Percentiles rank a stretch among this genome's conserved stretches.
Evolutionary conservation across 441 rosid genomes (phyloP).

Genomic region (Macaranga tanarius): DNA sequence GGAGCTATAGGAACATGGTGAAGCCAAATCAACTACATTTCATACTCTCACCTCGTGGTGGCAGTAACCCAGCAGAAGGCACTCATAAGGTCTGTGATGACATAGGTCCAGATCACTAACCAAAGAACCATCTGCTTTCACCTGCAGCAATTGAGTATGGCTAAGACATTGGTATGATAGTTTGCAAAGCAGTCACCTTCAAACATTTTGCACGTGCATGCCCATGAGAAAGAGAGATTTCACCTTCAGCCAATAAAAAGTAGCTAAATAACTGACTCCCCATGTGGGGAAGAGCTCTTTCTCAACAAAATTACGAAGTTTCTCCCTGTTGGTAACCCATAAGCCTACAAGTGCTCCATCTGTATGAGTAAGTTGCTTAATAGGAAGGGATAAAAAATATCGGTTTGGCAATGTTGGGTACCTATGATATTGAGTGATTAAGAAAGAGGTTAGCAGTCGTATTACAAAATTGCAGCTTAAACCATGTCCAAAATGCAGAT

Average conservation of each 20-base stretch:
- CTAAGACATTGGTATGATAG: constrained; percentile 17
- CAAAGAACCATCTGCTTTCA: constrained; percentile 74
- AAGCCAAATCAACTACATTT: neutral
- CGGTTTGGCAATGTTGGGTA: constrained; percentile 83
- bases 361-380: constrained; percentile 61
- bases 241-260: constrained; percentile 84
- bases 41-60: constrained; percentile 42
- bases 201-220: neutral
- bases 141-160: constrained; percentile 42
- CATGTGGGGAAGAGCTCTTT: constrained; percentile 77
- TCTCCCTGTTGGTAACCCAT: constrained; percentile 94
- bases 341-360: constrained; percentile 85
- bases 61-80: constrained; percentile 71
- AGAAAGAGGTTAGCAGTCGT: neutral
- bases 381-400: constrained; percentile 77
- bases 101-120: constrained; percentile 73
- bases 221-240: constrained; percentile 6
- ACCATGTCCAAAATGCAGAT: neutral
- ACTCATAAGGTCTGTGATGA: constrained; percentile 94
- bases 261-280: constrained; percentile 62
- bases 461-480: neutral
- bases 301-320: constrained; percentile 63
- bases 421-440: constrained; percentile 39
- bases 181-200: constrained; percentile 19
- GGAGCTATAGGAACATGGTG: neutral